A percentile compares a stretch with the other conserved stretches of the same genome.
Conservation (phyloP, 768 basidiomycete genomes). For the Serendipita sp. region DNA sequence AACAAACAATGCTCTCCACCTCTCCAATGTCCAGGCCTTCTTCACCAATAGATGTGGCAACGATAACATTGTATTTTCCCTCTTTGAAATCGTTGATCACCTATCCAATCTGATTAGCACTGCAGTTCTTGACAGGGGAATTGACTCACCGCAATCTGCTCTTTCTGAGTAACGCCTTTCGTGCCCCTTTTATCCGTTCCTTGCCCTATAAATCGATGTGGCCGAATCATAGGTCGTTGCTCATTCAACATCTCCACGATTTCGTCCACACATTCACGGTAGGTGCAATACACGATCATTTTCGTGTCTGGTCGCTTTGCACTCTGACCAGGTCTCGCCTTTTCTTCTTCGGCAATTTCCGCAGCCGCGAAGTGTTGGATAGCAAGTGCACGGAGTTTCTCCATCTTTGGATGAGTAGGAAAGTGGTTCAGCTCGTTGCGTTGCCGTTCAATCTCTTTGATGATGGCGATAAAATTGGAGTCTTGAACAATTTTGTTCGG, state of each 20-base stretch:
- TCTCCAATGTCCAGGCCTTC: conserved; percentile 98
- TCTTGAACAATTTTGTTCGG: conserved; percentile 22
- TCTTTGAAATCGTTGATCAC: conserved; percentile 73
- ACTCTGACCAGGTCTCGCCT: background rate
- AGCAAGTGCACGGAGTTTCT: conserved; percentile 53
- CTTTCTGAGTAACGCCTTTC: conserved; percentile 79
- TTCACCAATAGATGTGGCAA: conserved; percentile 93
- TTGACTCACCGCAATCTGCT: conserved; percentile 62
- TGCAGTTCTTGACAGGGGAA: conserved; percentile 7
- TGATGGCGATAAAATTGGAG: conserved; percentile 43
- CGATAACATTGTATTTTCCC: conserved; percentile 79
- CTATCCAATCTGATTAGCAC: conserved; percentile 23
- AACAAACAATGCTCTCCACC: conserved; percentile 89
- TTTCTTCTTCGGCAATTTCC: conserved; percentile 26
- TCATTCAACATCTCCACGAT: conserved; percentile 64
- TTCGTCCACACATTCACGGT: conserved; percentile 78
- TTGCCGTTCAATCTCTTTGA: conserved; percentile 50
- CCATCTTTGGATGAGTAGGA: conserved; percentile 80
- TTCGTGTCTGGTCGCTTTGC: conserved; percentile 29
- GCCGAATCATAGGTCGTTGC: conserved; percentile 62
- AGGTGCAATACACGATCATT: conserved; percentile 92
- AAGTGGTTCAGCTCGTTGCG: conserved; percentile 33
- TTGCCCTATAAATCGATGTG: conserved; percentile 81
- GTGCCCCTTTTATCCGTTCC: conserved; percentile 68
- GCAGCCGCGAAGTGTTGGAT: conserved; percentile 59